Percentiles rank a stretch among this genome's conserved stretches.
Evolutionary conservation across 129 eudicot genomes (phyloP).

Genomic region (Deinandra increscens): DNA sequence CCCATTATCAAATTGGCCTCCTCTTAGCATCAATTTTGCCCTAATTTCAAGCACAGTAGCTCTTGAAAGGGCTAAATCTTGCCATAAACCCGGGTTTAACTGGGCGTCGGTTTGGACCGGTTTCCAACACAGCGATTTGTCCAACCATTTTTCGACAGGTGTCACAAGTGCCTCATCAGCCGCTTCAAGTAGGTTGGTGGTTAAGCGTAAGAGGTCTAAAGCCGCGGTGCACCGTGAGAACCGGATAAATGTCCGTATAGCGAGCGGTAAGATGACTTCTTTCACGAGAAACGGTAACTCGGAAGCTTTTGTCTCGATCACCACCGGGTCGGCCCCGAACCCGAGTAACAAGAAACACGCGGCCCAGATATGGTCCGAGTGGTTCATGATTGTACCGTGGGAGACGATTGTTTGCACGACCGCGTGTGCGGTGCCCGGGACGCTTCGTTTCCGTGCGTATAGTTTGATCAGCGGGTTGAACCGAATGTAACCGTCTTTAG

Average conservation of each 20-base stretch:
- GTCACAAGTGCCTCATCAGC: slow-evolving; percentile 83
- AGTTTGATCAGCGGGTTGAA: slow-evolving; percentile 68
- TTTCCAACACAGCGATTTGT: slow-evolving; percentile 84
- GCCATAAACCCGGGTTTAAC: slow-evolving; percentile 89
- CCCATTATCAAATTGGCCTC: slow-evolving; percentile 86
- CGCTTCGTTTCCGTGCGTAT: slow-evolving; percentile 71
- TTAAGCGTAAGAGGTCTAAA: slow-evolving; percentile 74
- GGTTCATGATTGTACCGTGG: slow-evolving; percentile 49
- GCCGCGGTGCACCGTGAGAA: slow-evolving; percentile 78
- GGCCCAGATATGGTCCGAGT: slow-evolving; percentile 82
- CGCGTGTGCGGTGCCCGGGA: slow-evolving; percentile 67
- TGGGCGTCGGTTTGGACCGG: slow-evolving; percentile 87
- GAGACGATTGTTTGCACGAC: slow-evolving; percentile 71
- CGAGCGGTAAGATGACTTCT: slow-evolving; percentile 84
- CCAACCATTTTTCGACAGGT: slow-evolving; percentile 94
- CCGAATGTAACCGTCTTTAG: slow-evolving; percentile 67
- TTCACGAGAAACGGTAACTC: slow-evolving; percentile 69
- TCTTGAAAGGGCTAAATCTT: slow-evolving; percentile 86
- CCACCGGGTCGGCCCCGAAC: slow-evolving; percentile 70
- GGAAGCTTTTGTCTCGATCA: slow-evolving; percentile 68
- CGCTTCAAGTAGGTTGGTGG: slow-evolving; percentile 80
- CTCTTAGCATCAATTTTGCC: slow-evolving; percentile 91
- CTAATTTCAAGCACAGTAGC: slow-evolving; percentile 88
- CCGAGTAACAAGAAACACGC: slow-evolving; percentile 86
- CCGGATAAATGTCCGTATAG: slow-evolving; percentile 69